Evolutionary conservation across 805 yeast species (phyloP), one percentile per base, ranked within the genome.

Genomic region (Kurtzmaniella cleridarum): DNA sequence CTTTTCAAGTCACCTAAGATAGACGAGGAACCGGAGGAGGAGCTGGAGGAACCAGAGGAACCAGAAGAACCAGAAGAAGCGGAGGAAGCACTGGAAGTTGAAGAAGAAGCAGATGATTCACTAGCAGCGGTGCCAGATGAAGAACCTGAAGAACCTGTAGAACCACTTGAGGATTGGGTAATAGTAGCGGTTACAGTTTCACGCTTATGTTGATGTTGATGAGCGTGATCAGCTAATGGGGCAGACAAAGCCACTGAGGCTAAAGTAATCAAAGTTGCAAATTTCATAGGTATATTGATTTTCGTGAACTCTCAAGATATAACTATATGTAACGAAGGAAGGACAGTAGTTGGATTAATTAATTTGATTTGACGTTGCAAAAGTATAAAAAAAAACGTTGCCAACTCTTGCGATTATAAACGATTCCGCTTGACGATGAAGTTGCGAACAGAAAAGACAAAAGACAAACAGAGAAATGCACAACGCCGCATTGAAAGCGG

Each of bases 1-100:
- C 73, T 62, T 29, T 66, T 40, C 46, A 86, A 73, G 59, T 78
- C 87, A 51, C 93, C 93, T 17, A 55, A 47, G 39, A 61, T 53
- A 36, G 65, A 60, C 39, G 60, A 53, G 24, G 62, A 49, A 32
- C 69, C 65, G 23, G 70, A 49, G 27, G 68, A 42, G 24, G 67
- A 36, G 13, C 53, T 23, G 14, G 41, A 17, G 27, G 39, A 34
- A 13, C 41, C 32, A 24, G 49, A 26, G 23, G 41, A 30, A n/a
- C 40, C 17, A 16, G 41, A 3, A 35, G 46, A 32, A 27, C 42
- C n/a, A 28, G 46, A 31, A 23, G 42, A 11, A 28, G 47, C 18
- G 24, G 48, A 29, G 11, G 49, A 18, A n/a, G 44, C 18, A 13
- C 34, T 8, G 12, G 44, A 27, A 7, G 32, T 32, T 23, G 42